These are phyloP conservation scores for Ustilago hordei DNA, from an alignment of 1,284 basidiomycete genomes.

Conservation along the genomic window DNA sequence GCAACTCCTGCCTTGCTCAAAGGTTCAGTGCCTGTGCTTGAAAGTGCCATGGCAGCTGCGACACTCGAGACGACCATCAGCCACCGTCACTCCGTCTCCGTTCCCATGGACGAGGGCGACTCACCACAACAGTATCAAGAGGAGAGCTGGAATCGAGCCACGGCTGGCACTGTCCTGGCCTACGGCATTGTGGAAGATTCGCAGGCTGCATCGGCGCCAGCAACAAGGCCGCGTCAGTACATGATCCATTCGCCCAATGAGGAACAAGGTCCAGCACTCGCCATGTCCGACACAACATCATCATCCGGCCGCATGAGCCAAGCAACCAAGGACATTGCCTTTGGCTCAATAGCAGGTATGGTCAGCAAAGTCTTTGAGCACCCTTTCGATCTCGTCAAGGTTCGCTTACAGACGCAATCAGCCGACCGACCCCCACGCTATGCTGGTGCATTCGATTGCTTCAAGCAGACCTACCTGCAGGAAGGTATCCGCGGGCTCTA, in stretches of 20 bases:
- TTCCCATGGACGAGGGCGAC: conserved; percentile 45
- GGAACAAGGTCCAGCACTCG: conserved; percentile 27
- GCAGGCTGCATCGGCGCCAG: neutral
- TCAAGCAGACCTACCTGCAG: conserved; percentile 56
- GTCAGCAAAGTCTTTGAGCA: conserved; percentile 67
- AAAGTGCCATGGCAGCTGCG: conserved; percentile 28
- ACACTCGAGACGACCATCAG: conserved; percentile 1
- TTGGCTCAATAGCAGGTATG: conserved; percentile 68
- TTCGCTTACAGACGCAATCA: conserved; percentile 66
- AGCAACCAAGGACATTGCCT: conserved; percentile 64
- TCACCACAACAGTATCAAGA: conserved; percentile 41
- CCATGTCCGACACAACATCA: neutral
- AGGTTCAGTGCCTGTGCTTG: conserved; percentile 10
- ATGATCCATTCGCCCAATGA: conserved; percentile 48
- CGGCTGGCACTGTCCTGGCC: conserved; percentile 2
- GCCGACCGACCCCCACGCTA: conserved; percentile 55
- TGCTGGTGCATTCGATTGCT: conserved; percentile 63
- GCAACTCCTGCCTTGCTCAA: conserved; percentile 1
- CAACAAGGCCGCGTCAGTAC: conserved; percentile 14
- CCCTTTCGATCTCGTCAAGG: conserved; percentile 68
- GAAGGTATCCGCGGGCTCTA: conserved; percentile 67
- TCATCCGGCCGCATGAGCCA: conserved; percentile 53
- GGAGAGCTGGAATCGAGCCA: conserved; percentile 33
- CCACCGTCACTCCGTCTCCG: conserved; percentile 33
- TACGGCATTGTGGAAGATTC: neutral